Evolutionary conservation across 306 rosid species (phyloP).

Genomic region (Glycine latifolia): DNA sequence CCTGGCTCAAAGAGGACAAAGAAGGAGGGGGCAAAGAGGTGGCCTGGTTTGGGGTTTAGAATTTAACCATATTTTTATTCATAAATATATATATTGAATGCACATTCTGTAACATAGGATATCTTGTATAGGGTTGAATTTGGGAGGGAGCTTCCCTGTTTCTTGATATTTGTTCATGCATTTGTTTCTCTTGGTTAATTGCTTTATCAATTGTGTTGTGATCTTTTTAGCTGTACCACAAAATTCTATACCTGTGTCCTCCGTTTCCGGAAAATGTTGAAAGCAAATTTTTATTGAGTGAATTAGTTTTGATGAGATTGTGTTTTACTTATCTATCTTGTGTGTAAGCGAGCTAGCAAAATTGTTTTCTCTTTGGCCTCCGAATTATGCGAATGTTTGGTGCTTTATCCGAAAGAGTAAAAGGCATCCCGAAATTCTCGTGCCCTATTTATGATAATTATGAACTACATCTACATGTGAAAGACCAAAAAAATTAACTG

Average conservation of each 20-base stretch:
- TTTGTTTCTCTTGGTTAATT: slow-evolving; percentile 45
- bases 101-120: slow-evolving; percentile 89
- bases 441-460: neutral
- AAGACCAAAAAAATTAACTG: neutral
- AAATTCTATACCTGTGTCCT: slow-evolving; percentile 20
- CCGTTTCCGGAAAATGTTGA: slow-evolving; percentile 51
- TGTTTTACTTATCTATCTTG: slow-evolving; percentile 40
- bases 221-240: slow-evolving; percentile 67
- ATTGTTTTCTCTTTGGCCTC: neutral
- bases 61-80: slow-evolving; percentile 56
- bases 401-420: neutral
- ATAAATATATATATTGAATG: slow-evolving; percentile 47
- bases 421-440: neutral
- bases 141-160: slow-evolving; percentile 66
- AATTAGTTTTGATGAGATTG: slow-evolving; percentile 55
- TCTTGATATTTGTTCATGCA: slow-evolving; percentile 59
- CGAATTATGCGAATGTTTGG: neutral
- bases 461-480: neutral
- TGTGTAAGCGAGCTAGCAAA: neutral
- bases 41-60: slow-evolving; percentile 97
- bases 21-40: slow-evolving; percentile 88
- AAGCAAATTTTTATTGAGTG: slow-evolving; percentile 68
- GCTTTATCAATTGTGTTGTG: slow-evolving; percentile 65
- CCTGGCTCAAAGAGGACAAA: slow-evolving; percentile 90
- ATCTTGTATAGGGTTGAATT: slow-evolving; percentile 88